A percentile compares a stretch with the other conserved stretches of the same genome.
These are phyloP conservation scores for Zasmidium angulare DNA, from an alignment of 2,329 filamentous ascomycete genomes.

Conservation along the genomic window DNA sequence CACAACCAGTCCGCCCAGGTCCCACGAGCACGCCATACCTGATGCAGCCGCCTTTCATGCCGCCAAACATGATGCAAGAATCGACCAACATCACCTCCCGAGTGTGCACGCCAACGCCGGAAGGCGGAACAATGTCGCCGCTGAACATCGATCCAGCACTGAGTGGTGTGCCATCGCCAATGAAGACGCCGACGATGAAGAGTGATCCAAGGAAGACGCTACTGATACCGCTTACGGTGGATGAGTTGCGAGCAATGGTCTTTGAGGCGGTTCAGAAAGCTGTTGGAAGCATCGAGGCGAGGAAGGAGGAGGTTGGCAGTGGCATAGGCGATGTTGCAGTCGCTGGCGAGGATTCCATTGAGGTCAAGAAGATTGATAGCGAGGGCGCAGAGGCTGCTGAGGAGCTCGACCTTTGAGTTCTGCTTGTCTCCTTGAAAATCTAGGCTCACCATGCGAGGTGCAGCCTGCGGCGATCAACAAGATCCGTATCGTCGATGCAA, in stretches of 20 bases:
- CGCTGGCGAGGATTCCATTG: background rate
- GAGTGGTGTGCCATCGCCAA: constrained; percentile 6
- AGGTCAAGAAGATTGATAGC: background rate
- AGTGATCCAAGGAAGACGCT: constrained; percentile 8
- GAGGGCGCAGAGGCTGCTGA: background rate
- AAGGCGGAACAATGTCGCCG: constrained; percentile 2
- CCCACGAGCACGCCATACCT: constrained; percentile 21
- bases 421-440: background rate
- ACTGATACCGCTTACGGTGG: constrained; percentile 18
- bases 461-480: too few relatives aligned
- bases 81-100: constrained; percentile 16
- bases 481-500: background rate
- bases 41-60: constrained; percentile 2
- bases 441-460: background rate
- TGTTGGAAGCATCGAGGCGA: constrained; percentile 7
- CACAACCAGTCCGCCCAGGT: constrained; percentile 14
- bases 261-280: constrained; percentile 20
- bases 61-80: constrained; percentile 8
- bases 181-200: background rate
- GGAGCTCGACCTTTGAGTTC: background rate
- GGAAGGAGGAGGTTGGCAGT: constrained; percentile 4
- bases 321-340: background rate
- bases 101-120: constrained; percentile 24
- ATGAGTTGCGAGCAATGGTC: constrained; percentile 24
- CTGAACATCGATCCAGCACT: constrained; percentile 21